Percentiles rank a stretch among this genome's conserved stretches.
phyloP scores from a whole-genome alignment of 371 early-diverging fungal genomes.

The Blastocladiella emersonii region DNA sequence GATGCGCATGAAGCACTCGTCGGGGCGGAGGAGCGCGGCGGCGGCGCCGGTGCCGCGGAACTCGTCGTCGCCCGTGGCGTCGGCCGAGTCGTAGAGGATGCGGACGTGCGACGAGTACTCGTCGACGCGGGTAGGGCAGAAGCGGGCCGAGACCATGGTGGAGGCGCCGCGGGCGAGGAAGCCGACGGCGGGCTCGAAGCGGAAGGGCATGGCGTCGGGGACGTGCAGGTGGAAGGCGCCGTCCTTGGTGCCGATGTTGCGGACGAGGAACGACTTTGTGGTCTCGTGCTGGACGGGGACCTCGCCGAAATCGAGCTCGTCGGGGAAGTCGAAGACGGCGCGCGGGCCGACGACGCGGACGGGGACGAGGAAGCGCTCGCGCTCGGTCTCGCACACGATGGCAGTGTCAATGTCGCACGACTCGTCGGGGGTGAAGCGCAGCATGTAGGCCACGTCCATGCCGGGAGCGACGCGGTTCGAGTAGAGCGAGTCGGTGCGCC shows the following conservation, averaged over 20 bases:
- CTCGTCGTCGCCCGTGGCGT: too few relatives aligned
- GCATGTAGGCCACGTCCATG: conserved; percentile 30
- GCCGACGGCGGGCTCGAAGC: neutral
- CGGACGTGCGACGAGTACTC: neutral
- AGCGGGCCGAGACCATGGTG: neutral
- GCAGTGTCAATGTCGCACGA: conserved; percentile 24
- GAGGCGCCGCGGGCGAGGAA: neutral
- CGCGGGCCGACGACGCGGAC: conserved; percentile 30
- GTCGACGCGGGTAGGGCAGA: neutral
- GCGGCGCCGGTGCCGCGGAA: neutral
- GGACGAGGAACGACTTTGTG: conserved; percentile 20
- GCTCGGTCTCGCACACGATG: conserved; percentile 34
- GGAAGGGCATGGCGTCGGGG: neutral
- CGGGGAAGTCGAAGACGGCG: conserved; percentile 35
- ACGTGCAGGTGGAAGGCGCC: neutral
- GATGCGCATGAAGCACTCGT: neutral
- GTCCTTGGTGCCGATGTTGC: conserved; percentile 32
- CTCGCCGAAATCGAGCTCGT: conserved; percentile 23
- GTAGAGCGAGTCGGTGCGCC: conserved; percentile 19
- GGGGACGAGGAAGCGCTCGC: conserved; percentile 38
- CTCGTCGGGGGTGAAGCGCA: conserved; percentile 33
- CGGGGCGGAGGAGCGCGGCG: neutral
- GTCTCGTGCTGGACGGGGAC: conserved; percentile 24
- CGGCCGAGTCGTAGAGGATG: neutral
- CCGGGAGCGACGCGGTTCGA: conserved; percentile 36